Base-by-base conservation (phyloP, 2,329 filamentous ascomycete genomes). In the Diaporthe eres region DNA sequence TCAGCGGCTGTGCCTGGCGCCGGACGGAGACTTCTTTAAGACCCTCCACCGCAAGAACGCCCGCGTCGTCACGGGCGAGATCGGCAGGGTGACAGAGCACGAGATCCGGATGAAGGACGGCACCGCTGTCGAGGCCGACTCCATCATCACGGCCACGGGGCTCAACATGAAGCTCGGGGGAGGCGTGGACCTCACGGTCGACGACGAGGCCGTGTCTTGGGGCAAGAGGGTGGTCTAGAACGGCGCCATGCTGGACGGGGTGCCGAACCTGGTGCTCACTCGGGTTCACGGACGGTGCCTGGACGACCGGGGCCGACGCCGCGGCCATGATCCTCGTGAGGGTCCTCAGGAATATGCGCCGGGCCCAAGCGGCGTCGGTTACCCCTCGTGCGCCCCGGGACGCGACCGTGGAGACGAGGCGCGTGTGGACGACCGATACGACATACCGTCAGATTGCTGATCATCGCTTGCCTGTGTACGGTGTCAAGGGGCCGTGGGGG, bases 101-200 rank as follows among this genome's bases (percentile, higher is more conserved):
- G 83, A 85, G 34, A 85, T 92, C 10, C 79, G 82, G 57, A 85
- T 91, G 37, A 77, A 83, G 12, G 84, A 84, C 2, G 86, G 88
- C 3, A 80, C 84, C 79, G 83, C 76, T 0, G 80, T 94, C 0
- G 81, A 87, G 17, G 88, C 91, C 0, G 92, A 94, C 78, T 86
- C 91, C 74, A 92, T 94, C 77, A 84, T 94, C 72, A 92, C 91
- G 0, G 92, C 92, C 0, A 94, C 92, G 0, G 92, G 92, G 13
- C 55, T 77, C 28, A 77, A 44, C 55, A 58, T 77, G 73, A n/a
- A 15, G 22, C 70, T 67, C 13, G 75, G 75, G 0, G 74, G 74
- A 2, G 70, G 74, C 17, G 65, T 75, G 22, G 61, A 71, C 1
- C 34, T 77, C 12, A 22, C 53, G 22, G 55, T 73, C 19, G 74